Evolutionary conservation across 169 alveolate species (phyloP).

Genomic region (Cystoisospora suis): DNA sequence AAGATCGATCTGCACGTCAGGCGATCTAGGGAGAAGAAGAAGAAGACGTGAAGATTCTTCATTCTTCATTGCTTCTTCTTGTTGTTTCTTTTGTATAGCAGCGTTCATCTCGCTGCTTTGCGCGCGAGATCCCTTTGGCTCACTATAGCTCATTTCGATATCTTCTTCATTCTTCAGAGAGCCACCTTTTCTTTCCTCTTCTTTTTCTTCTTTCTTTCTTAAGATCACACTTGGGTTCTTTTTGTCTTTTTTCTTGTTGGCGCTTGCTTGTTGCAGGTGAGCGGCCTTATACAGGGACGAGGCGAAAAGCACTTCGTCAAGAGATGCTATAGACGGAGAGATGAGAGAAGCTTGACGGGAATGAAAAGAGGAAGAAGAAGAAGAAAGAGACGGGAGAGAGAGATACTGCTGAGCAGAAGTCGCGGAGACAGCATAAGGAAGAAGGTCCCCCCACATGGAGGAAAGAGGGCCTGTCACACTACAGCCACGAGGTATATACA

Average conservation of each 20-base stretch:
- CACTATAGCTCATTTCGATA: too few species aligned
- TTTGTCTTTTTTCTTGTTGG: background rate
- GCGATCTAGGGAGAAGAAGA: too few species aligned
- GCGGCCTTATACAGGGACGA: background rate
- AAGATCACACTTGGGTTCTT: too few species aligned
- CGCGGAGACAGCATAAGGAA: background rate
- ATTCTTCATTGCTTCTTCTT: background rate
- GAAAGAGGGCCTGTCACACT: background rate
- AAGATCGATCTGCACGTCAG: slow-evolving; percentile 8
- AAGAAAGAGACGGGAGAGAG: too few species aligned
- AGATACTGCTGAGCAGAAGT: background rate
- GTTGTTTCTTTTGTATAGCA: background rate
- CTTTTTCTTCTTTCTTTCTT: too few species aligned
- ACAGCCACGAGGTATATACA: background rate
- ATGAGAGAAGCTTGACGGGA: too few species aligned
- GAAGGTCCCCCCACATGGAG: background rate
- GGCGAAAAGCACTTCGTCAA: background rate
- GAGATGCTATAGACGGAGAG: too few species aligned
- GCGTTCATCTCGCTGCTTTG: background rate
- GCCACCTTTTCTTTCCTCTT: too few species aligned
- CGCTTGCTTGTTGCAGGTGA: background rate
- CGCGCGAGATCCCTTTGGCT: too few species aligned
- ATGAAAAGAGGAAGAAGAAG: too few species aligned
- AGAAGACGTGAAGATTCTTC: too few species aligned
- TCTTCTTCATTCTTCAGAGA: too few species aligned